Conservation (phyloP, 2,329 filamentous ascomycete genomes). For the Clonostachys rosea region DNA sequence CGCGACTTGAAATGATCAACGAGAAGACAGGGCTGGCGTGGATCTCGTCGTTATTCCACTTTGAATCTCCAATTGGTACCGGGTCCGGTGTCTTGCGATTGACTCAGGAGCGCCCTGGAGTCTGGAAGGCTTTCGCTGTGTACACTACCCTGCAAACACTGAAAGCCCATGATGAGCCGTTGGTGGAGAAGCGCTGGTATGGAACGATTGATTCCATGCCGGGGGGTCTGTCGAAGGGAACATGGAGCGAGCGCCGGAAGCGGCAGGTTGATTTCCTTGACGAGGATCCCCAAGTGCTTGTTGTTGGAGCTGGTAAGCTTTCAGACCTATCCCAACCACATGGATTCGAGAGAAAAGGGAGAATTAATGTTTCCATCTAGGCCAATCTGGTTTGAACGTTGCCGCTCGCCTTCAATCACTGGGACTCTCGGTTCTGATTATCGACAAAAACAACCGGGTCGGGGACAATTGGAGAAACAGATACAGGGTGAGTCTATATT, state of each 20-base stretch:
- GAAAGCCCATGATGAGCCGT: conserved; percentile 39
- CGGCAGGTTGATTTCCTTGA: conserved; percentile 10
- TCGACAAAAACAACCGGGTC: conserved; percentile 32
- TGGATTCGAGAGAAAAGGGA: not conserved
- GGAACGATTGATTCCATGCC: conserved; percentile 16
- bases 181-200: conserved; percentile 13
- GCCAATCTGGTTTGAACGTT: conserved; percentile 27
- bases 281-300: conserved; percentile 28
- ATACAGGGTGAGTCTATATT: conserved; percentile 30
- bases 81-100: conserved; percentile 9
- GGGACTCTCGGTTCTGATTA: conserved; percentile 32
- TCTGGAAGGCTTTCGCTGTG: conserved; percentile 53
- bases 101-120: conserved; percentile 2
- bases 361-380: conserved; percentile 5
- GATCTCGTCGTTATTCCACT: conserved; percentile 1
- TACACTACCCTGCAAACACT: conserved; percentile 48
- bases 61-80: conserved; percentile 7
- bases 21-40: conserved; percentile 1
- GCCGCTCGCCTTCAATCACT: conserved; percentile 42
- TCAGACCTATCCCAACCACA: not conserved
- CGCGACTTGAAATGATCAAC: conserved; percentile 21
- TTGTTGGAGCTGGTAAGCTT: conserved; percentile 20
- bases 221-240: conserved; percentile 10
- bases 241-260: conserved; percentile 14
- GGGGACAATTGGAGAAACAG: conserved; percentile 56